Evolutionary conservation across 2,329 filamentous ascomycete species (phyloP), one percentile per base, ranked within the genome.

Genomic region (Helminthosporium solani): DNA sequence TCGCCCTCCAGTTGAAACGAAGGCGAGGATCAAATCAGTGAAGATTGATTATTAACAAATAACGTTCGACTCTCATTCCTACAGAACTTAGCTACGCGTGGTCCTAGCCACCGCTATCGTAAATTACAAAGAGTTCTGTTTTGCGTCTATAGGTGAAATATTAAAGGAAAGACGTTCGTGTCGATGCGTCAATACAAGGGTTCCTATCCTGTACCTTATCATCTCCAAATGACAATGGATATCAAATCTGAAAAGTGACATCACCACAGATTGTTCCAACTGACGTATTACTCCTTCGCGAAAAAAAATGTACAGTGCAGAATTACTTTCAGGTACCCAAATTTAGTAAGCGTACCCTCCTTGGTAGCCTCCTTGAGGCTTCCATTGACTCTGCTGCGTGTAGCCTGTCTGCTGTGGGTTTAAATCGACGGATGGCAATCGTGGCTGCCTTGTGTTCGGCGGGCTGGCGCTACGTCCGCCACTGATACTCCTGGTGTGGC

Each of bases 351-450:
- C 59, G 28, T 63, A 50, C 9, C 28, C 28, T 27, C 57, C 55
- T 12, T 55, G 54, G 30, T 59, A 54, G 3, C 52, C 58, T 41
- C 52, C 49, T 48, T 58, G 55, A 20, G 59, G 61, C 40, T 64
- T 59, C 61, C 63, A 65, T 15, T 56, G 60, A 21, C 39, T 37
- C 39, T 39, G 19, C 51, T 52, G 39, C 6, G 42, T 50, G 47
- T 60, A 63, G 40, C 54, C 59, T 3, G 53, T 56, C 30, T 56
- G 53, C 33, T 56, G 52, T 7, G 49, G 50, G 27, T 56, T 57
- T 12, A 62, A 47, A 15, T 66, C 60, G 23, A 66, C 48, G 7
- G 68, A 63, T 19, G 63, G 64, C 42, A 67, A 41, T n/a, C 58
- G 58, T 3, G 64, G 64, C 31, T 56, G 58, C 33, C 60, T 42